Base-by-base conservation (phyloP, 2,329 filamentous ascomycete genomes). In the Pseudocercospora pini-densiflorae region DNA sequence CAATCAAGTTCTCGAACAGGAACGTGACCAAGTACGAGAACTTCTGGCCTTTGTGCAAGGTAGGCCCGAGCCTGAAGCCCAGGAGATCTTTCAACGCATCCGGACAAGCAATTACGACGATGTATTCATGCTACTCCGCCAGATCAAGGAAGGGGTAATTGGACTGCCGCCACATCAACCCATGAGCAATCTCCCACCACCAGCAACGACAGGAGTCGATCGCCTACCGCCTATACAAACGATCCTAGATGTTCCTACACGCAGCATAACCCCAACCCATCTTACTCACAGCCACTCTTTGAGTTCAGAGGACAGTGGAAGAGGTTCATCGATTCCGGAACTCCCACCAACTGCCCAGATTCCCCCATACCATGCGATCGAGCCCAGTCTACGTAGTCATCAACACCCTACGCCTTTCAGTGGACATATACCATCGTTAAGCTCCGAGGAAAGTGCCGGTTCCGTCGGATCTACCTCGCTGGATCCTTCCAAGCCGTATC, bases 1-100 rank as follows among this genome's bases (percentile, higher is more conserved):
- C 24, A 77, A 74, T 60, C 71, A 74, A 29, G 64, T 73, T 8
- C 69, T 77, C 16, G 73, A 77, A 62, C 67, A 68, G 21, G 75
- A 77, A 57, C 73, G 74, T 40, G 68, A 75, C 53, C 72, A 76
- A 47, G 57, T 75, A 14, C 70, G 73, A 14, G 73, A 76, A n/a
- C 59, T 76, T 27, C 58, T 77, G 31, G 57, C 65, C 43, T 72
- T 71, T 55, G 61, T 77, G 4, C 75, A 74, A 51, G 70, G 66
- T 5, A 61, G 72, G 24, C 68, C 74, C 16, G 75, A 76, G 47
- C 40, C 64, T 2, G 75, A 76, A 61, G 75, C 75, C 5, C 67
- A 70, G 40, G 70, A 73, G 9, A 70, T 77, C 54, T 75, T 74
- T 65, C 68, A 74, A 21, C 74, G 71, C 58, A 73, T 77, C 19